Percentiles rank a stretch among this genome's conserved stretches.
phyloP scores from a whole-genome alignment of 2,329 filamentous ascomycete genomes.

The Colletotrichum gloeosporioides region DNA sequence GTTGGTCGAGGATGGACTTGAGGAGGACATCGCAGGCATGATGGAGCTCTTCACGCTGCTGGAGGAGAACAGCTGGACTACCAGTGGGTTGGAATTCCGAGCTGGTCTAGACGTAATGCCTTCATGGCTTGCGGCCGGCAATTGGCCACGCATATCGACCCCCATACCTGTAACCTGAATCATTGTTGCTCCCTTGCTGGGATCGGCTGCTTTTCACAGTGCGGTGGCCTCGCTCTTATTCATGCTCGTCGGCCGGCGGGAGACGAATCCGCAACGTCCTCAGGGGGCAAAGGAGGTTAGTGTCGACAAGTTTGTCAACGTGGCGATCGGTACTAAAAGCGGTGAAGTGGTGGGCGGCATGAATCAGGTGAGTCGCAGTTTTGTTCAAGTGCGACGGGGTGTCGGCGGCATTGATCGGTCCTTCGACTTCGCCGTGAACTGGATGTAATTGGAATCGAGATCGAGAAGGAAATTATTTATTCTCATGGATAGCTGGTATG shows the following conservation, averaged over 20 bases:
- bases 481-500: neutral
- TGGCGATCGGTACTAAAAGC: neutral
- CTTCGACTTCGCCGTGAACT: neutral
- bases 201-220: neutral
- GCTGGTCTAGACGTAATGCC: neutral
- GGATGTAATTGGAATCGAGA: neutral
- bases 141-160: neutral
- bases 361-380: neutral
- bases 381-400: neutral
- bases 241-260: neutral
- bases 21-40: neutral
- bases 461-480: neutral
- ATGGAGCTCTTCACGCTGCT: neutral
- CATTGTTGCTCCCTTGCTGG: neutral
- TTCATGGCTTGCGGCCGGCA: neutral
- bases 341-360: neutral
- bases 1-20: neutral
- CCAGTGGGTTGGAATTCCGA: neutral
- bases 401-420: neutral
- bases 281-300: neutral
- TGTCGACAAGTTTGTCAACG: neutral
- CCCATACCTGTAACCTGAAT: neutral
- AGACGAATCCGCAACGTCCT: neutral
- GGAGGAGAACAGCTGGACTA: neutral
- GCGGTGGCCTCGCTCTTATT: neutral